Evolutionary conservation across 495 filamentous ascomycete genomes (phyloP).

Genomic region (Patellaria atrata): DNA sequence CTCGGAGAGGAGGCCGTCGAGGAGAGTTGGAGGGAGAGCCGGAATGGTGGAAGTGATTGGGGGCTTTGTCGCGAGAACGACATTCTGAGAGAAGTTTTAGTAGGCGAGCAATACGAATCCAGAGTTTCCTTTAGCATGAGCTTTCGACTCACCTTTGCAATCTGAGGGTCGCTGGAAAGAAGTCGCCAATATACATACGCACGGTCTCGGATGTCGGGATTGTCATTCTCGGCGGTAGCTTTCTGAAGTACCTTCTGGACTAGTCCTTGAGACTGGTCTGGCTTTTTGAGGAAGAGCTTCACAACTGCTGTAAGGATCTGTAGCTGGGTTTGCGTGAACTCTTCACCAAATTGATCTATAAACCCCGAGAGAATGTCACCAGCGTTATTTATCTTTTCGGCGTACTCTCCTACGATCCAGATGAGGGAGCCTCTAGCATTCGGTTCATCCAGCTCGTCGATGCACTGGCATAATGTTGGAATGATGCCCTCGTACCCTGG

Average conservation of each 20-base stretch:
- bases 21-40: slow-evolving; percentile 64
- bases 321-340: slow-evolving; percentile 82
- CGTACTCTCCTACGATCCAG: slow-evolving; percentile 98
- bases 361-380: slow-evolving; percentile 78
- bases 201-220: slow-evolving; percentile 90
- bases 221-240: slow-evolving; percentile 88
- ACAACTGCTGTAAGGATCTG: slow-evolving; percentile 95
- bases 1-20: slow-evolving; percentile 76
- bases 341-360: slow-evolving; percentile 83
- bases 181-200: slow-evolving; percentile 98
- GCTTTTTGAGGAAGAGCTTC: slow-evolving; percentile 93
- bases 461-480: slow-evolving; percentile 87
- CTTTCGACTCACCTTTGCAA: slow-evolving; percentile 53
- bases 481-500: slow-evolving; percentile 97
- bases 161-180: slow-evolving; percentile 78
- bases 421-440: slow-evolving; percentile 84
- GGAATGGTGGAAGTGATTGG: slow-evolving; percentile 87
- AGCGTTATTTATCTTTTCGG: slow-evolving; percentile 96
- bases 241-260: slow-evolving; percentile 88
- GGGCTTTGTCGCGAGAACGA: slow-evolving; percentile 88
- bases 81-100: slow-evolving; percentile 38
- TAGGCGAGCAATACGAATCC: neutral
- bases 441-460: slow-evolving; percentile 92
- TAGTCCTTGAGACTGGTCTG: slow-evolving; percentile 69
- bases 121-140: neutral